phyloP scores from a whole-genome alignment of 257 asterid genomes.

The Nemophila menziesii region DNA sequence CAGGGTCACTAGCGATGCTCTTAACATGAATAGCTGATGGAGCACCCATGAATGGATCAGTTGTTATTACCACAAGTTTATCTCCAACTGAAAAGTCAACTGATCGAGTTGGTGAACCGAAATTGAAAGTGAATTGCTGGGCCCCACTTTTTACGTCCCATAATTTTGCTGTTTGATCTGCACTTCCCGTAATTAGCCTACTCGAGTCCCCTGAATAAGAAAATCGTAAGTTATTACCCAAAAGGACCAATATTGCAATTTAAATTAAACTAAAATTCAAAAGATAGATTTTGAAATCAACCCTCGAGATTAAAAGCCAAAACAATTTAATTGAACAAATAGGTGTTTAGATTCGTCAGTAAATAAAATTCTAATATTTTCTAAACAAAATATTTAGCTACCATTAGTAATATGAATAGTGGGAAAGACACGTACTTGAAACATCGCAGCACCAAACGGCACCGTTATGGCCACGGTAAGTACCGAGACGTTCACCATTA shows the following conservation, averaged over 20 bases:
- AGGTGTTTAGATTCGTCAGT: no score
- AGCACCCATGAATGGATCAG: constrained; percentile 78
- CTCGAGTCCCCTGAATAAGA: constrained; percentile 57
- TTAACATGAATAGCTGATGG: constrained; percentile 81
- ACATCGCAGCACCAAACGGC: constrained; percentile 96
- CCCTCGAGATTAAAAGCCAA: background rate
- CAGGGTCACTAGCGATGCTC: constrained; percentile 40
- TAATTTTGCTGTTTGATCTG: constrained; percentile 80
- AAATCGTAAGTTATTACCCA: background rate
- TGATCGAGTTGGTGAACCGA: constrained; percentile 72
- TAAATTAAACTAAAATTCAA: no score
- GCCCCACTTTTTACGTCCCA: constrained; percentile 70
- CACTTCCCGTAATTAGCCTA: constrained; percentile 80
- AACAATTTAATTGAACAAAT: background rate
- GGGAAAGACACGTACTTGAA: constrained; percentile 35
- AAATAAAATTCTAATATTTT: no score
- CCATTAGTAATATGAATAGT: background rate
- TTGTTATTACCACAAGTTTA: constrained; percentile 67
- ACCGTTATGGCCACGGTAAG: constrained; percentile 89
- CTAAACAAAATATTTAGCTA: background rate
- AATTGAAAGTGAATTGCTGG: constrained; percentile 53
- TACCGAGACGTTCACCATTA: constrained; percentile 91
- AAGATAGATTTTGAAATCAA: background rate
- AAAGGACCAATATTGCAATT: no score
- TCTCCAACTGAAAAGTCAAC: constrained; percentile 76